Evolutionary conservation across 176 grass and related monocot species (phyloP), one percentile per base, ranked within the genome.

Genomic region (Zoysia pacifica): DNA sequence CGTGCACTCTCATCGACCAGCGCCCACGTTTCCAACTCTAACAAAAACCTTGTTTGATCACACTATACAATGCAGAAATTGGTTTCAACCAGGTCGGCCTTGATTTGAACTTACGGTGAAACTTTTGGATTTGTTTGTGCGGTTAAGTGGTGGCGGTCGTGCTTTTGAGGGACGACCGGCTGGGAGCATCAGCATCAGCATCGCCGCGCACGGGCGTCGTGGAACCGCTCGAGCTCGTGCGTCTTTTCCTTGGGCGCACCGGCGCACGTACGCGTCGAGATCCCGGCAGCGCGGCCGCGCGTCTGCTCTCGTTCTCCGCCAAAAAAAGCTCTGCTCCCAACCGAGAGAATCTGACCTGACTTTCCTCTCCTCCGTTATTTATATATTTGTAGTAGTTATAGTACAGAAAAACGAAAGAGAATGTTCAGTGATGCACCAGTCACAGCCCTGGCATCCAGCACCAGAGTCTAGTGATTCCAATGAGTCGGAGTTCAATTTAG

Each of bases 201-300:
- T 35, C 7, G 42, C 73, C 49, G 28, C 52, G 60, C 75, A 40
- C 60, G 14, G 60, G 60, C 58, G 1, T 51, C 54, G 11, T 70
- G 19, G 78, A 80, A 80, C 18, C 52, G 10, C 50, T 36, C 77
- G 18, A 80, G 14, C 5, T 44, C 40, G 77, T 14, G 39, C 8
- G 35, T 12, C 37, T 62, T 10, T 62, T 11, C 4, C 28, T 28
- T 28, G 28, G 28, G 28, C 28, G 28, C 1, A 1, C 20, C 20
- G 10, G 59, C 9, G 59, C 2, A 20, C 59, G n/a, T 5, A 35
- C 20, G 19, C 18, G 69, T 5, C 4, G 76, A 62, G 84, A 68
- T 68, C 84, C 20, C 62, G 45, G 76, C 69, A 42, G 43, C 84
- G 76, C 80, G 76, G 68, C 48, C 51, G 60, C 69, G 67, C 76